Percentiles rank a stretch among this genome's conserved stretches.
These are phyloP conservation scores for Puya raimondii DNA, from an alignment of 176 grass and related monocot species.

Conservation along the genomic window DNA sequence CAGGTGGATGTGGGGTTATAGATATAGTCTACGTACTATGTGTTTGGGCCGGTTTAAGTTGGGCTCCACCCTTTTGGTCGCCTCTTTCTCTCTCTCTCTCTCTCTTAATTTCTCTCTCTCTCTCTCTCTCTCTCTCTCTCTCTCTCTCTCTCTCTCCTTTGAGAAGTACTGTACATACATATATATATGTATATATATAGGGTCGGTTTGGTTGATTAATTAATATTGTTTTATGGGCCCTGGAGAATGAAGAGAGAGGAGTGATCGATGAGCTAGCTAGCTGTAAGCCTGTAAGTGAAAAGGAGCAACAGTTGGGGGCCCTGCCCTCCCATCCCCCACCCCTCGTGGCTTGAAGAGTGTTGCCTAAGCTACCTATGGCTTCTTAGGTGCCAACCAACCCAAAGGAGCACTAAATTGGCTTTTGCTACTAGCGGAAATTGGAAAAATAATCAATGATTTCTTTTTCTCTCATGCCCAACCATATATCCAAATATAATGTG, in stretches of 20 bases:
- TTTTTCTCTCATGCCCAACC: not conserved
- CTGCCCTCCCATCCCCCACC: not conserved
- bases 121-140: too few species aligned
- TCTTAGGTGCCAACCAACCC: not conserved
- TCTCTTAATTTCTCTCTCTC: too few species aligned
- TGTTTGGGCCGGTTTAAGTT: not conserved
- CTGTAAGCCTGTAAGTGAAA: not conserved
- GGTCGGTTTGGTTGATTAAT: not conserved
- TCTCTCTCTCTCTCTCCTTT: too few species aligned
- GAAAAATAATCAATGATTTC: not conserved
- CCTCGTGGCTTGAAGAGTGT: not conserved
- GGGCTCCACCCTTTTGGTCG: not conserved
- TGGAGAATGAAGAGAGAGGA: not conserved
- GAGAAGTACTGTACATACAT: not conserved
- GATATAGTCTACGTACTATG: not conserved
- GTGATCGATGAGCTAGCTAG: not conserved
- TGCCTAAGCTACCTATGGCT: not conserved
- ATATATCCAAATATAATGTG: too few species aligned
- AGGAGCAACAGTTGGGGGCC: not conserved
- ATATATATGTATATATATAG: not conserved
- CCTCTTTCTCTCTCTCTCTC: not conserved
- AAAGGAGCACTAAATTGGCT: not conserved
- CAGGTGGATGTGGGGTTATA: slow-evolving; percentile 4
- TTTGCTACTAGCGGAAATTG: not conserved
- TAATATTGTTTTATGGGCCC: not conserved